Percentiles rank a stretch among this genome's conserved stretches.
Conservation (phyloP, 2,329 filamentous ascomycete genomes). For the Fusarium longipes region DNA sequence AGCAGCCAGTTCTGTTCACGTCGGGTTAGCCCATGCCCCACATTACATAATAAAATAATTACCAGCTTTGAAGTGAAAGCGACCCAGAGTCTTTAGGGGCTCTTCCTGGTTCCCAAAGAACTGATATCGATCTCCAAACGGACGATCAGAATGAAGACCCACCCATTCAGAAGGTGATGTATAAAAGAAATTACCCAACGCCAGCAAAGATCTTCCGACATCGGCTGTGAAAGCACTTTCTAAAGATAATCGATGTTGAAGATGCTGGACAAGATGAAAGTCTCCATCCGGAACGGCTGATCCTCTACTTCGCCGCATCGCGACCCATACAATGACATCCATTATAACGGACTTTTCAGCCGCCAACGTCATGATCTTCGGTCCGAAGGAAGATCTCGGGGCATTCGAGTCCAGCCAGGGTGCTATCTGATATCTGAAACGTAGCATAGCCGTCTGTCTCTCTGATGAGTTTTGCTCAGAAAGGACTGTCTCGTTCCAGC, state of each 20-base stretch:
- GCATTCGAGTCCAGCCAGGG: constrained; percentile 32
- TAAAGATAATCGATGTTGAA: constrained; percentile 4
- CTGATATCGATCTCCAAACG: not conserved
- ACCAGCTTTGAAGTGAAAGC: constrained; percentile 24
- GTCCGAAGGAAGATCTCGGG: constrained; percentile 14
- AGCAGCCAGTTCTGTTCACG: constrained; percentile 11
- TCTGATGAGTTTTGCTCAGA: constrained; percentile 26
- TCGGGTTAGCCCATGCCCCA: not conserved
- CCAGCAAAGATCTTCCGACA: not conserved
- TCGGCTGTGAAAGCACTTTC: constrained; percentile 5
- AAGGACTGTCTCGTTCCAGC: constrained; percentile 27
- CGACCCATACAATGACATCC: constrained; percentile 20
- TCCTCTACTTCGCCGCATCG: constrained; percentile 8
- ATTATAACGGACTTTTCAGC: constrained; percentile 16
- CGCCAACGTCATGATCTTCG: constrained; percentile 15
- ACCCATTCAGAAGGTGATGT: constrained; percentile 14
- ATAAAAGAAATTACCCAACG: constrained; percentile 17
- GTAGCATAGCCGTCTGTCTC: constrained; percentile 32
- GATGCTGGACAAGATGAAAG: constrained; percentile 7
- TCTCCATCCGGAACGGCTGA: not conserved
- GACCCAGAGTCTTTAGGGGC: constrained; percentile 9
- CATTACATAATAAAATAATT: accelerated
- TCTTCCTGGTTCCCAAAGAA: constrained; percentile 17
- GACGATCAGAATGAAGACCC: not conserved
- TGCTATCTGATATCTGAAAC: constrained; percentile 26